Percentiles rank a stretch among this genome's conserved stretches.
These are phyloP conservation scores for Thermomucor indicae-seudaticae DNA, from an alignment of 371 early-diverging fungal species.

Conservation along the genomic window DNA sequence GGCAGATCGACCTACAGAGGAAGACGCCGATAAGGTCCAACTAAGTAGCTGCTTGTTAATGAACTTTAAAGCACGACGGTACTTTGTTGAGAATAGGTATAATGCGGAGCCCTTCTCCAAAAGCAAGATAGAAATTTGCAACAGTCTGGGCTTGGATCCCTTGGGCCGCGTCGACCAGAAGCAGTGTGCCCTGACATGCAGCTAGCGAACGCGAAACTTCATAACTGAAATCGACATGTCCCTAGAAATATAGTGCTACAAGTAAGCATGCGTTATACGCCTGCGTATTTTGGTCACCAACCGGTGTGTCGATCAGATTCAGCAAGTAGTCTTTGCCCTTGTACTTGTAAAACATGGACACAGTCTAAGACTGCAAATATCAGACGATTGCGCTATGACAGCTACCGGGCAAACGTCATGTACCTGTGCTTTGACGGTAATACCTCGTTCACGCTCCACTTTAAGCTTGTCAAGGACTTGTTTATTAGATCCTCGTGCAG, in stretches of 20 bases:
- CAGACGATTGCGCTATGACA: neutral
- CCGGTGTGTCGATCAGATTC: slow-evolving; percentile 90
- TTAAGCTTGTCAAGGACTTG: slow-evolving; percentile 94
- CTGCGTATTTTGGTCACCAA: slow-evolving; percentile 23
- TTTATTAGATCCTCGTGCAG: slow-evolving; percentile 64
- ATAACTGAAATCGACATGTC: slow-evolving; percentile 82
- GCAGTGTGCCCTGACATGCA: slow-evolving; percentile 86
- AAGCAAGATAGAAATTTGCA: slow-evolving; percentile 94
- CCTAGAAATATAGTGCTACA: slow-evolving; percentile 26
- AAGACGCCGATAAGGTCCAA: neutral
- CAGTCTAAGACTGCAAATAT: slow-evolving; percentile 52
- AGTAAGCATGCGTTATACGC: too few relatives aligned
- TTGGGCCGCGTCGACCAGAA: slow-evolving; percentile 89
- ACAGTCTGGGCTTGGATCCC: slow-evolving; percentile 95
- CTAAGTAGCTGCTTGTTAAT: neutral
- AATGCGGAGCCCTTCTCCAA: slow-evolving; percentile 80
- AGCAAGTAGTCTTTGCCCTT: slow-evolving; percentile 74
- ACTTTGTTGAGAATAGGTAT: slow-evolving; percentile 93
- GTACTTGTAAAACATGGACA: slow-evolving; percentile 81
- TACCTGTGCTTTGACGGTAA: slow-evolving; percentile 97
- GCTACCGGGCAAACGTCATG: neutral
- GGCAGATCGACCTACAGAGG: slow-evolving; percentile 77
- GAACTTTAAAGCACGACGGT: neutral
- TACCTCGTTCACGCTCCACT: slow-evolving; percentile 94
- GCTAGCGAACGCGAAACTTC: slow-evolving; percentile 91